Base-by-base conservation (phyloP, 495 filamentous ascomycete species). In the Tuber brumale region DNA sequence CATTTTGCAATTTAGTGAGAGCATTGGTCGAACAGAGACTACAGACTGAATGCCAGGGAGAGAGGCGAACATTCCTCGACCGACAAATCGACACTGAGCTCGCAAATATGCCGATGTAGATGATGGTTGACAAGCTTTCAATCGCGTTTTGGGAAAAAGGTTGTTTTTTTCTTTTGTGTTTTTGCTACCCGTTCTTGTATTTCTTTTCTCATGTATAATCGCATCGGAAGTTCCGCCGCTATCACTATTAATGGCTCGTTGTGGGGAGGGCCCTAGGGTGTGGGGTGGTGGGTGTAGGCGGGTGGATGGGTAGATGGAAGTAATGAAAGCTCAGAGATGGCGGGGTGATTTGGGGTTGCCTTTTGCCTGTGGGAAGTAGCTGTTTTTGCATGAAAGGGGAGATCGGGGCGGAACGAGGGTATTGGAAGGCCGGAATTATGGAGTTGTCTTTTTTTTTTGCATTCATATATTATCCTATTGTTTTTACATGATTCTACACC, bases 11-110 rank as follows among this genome's bases (percentile, higher is more conserved):
- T 74, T 12, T 75, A 89, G 92, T 95, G 74, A 88, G 93, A 71
- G 94, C 92, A 19, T 87, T 97, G 71, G 94, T 97, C 41, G 95
- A 99, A 86, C 93, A 97, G 84, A 88, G 94, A 81, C 85, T 99
- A 72, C 94, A 97, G 85, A 94, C 92, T 18, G 92, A 96, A 77
- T 86, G 97, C 75, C 86, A 88, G 3, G 94, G 92, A 31, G 94
- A 97, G 79, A 91, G 92, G 82, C 88, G 91, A 78, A 88, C 88
- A 39, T 97, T 95, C 86, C 86, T 97, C 84, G 95, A 97, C 85
- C 88, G 89, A 79, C 90, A 92, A 86, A 98, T 99, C 85, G 95
- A 99, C 85, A 89, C 89, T 72, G 95, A 97, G 85, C 86, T 99
- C 79, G 94, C 94, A 72, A 97, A 92, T 85, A 97, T 97, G 94